phyloP scores from a whole-genome alignment of 2,329 filamentous ascomycete genomes.

The Penicillium glabrum region DNA sequence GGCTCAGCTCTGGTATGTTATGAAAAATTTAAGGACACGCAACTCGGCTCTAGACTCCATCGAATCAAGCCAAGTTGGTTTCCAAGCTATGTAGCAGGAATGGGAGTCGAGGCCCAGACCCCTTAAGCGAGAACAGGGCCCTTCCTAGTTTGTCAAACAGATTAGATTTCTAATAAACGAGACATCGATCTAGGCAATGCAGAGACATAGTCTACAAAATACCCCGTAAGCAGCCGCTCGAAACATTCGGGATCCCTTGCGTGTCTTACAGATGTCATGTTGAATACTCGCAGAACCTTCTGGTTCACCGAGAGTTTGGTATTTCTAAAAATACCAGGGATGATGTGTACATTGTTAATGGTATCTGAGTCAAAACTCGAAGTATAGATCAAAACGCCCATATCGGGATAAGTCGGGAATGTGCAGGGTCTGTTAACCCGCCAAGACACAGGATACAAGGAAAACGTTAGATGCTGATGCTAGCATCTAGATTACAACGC shows the following conservation, averaged over 20 bases:
- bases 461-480: neutral
- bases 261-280: neutral
- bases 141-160: neutral
- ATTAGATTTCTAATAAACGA: neutral
- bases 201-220: neutral
- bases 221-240: neutral
- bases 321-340: neutral
- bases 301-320: neutral
- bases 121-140: neutral
- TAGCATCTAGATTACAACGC: neutral
- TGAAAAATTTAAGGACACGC: slow-evolving; percentile 1
- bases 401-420: slow-evolving; percentile 1
- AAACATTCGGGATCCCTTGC: slow-evolving; percentile 5
- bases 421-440: neutral
- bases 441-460: neutral
- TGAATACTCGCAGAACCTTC: slow-evolving; percentile 3
- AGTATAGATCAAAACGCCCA: neutral
- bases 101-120: neutral
- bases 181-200: neutral
- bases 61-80: slow-evolving; percentile 1
- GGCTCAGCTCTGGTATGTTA: slow-evolving; percentile 6
- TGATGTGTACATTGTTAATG: neutral
- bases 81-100: neutral
- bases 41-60: neutral
- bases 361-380: neutral